Evolutionary conservation across 768 basidiomycete species (phyloP), one percentile per base, ranked within the genome.

Genomic region (Russula foetens): DNA sequence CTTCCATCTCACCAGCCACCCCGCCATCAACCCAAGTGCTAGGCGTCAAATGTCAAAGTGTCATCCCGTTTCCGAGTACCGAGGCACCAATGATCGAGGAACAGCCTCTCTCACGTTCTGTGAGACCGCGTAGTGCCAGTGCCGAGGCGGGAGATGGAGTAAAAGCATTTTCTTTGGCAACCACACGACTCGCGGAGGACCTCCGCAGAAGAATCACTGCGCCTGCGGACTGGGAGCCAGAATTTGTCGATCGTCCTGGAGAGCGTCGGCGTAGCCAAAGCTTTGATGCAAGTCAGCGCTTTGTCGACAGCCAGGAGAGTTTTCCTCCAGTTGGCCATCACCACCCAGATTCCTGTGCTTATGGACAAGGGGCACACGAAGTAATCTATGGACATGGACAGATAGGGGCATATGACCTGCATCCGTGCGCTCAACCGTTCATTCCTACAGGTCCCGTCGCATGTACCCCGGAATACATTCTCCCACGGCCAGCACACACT

Each of bases 71-170:
- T 51, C 65, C 63, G 14, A 52, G 44, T 17, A 26, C 59, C 6
- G 58, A 47, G 29, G 26, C 53, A 23, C 57, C 57, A 3, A 33
- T 54, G 31, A 38, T 19, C 21, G 57, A 53, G 7, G 60, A 53
- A 17, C n/a, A 47, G 4, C 51, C 39, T 4, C 29, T 46, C 23
- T 50, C 43, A 19, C 56, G 59, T n/a, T 53, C 45, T 24, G 45
- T 47, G 7, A 59, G 65, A 26, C 65, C 63, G 14, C 65, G 65
- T 51, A 66, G 65, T 21, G 65, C 65, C 9, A 66, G 65, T 35
- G 65, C 65, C 12, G 65, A 64, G 24, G 65, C 65, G 19, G 65
- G 65, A 15, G 65, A 66, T 24, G 65, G 65, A 7, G 59, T 66
- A 23, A 66, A 66, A n/a, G 65, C 65, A 15, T 66, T 66, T 59